A percentile compares a stretch with the other conserved stretches of the same genome.
phyloP scores from a whole-genome alignment of 257 asterid species.

The Mentha longifolia region DNA sequence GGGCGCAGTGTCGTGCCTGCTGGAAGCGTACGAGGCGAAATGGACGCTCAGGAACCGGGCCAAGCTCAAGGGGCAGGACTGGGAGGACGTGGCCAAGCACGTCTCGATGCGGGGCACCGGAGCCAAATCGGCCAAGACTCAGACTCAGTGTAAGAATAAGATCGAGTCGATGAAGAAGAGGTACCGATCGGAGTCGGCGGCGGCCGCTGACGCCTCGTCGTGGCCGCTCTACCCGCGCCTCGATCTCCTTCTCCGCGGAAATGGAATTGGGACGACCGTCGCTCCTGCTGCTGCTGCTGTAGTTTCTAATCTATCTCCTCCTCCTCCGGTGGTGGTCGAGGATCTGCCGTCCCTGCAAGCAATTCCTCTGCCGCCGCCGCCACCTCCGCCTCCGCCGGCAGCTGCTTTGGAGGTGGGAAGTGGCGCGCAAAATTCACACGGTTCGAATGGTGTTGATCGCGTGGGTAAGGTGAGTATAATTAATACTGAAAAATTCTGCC shows the following conservation, averaged over 20 bases:
- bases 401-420: constrained; percentile 36
- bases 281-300: constrained; percentile 16
- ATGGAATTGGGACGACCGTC: constrained; percentile 26
- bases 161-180: constrained; percentile 95
- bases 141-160: constrained; percentile 90
- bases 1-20: constrained; percentile 76
- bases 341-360: constrained; percentile 14
- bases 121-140: constrained; percentile 65
- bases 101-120: constrained; percentile 56
- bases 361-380: constrained; percentile 14
- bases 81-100: constrained; percentile 84
- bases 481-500: no score
- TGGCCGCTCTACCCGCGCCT: constrained; percentile 86
- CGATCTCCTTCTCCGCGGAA: constrained; percentile 79
- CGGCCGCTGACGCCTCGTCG: constrained; percentile 59
- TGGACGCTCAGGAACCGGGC: constrained; percentile 86
- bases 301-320: constrained; percentile 23
- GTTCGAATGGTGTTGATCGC: constrained; percentile 54
- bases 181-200: constrained; percentile 81
- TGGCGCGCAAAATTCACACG: constrained; percentile 48
- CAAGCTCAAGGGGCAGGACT: constrained; percentile 87
- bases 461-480: constrained; percentile 55
- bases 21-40: constrained; percentile 78
- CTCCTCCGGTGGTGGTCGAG: constrained; percentile 10
- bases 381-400: not conserved